Conservation (phyloP, 345 rosid genomes). For the Citrus reticulata region DNA sequence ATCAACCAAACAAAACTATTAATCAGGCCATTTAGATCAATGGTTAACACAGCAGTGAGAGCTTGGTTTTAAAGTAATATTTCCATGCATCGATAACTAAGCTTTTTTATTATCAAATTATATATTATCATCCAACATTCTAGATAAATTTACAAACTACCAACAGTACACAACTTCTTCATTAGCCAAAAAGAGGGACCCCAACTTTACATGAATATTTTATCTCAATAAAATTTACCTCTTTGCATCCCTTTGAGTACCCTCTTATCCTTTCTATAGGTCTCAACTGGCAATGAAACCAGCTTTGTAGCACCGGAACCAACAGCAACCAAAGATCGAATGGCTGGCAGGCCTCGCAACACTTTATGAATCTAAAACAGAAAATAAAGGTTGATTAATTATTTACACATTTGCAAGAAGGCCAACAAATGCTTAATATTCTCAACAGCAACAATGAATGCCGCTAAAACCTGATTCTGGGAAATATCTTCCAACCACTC, state of each 20-base stretch:
- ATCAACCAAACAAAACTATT: neutral
- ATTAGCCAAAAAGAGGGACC: neutral
- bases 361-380: slow-evolving; percentile 58
- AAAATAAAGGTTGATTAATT: slow-evolving; percentile 12
- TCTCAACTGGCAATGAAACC: slow-evolving; percentile 81
- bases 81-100: neutral
- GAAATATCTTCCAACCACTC: slow-evolving; percentile 97
- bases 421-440: slow-evolving; percentile 12
- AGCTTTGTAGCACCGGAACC: slow-evolving; percentile 77
- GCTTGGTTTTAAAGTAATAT: neutral
- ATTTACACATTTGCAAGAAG: slow-evolving; percentile 5
- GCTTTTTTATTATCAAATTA: neutral
- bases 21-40: neutral
- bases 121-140: neutral
- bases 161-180: neutral
- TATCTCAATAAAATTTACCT: slow-evolving; percentile 44
- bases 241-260: slow-evolving; percentile 91
- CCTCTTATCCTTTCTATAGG: slow-evolving; percentile 78
- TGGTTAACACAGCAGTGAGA: neutral
- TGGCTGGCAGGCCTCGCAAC: slow-evolving; percentile 68
- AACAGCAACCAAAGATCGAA: slow-evolving; percentile 76
- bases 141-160: neutral
- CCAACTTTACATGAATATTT: neutral
- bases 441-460: slow-evolving; percentile 1
- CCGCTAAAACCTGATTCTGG: slow-evolving; percentile 72